A percentile compares a stretch with the other conserved stretches of the same genome.
phyloP scores from a whole-genome alignment of 495 filamentous ascomycete genomes.

The Jackrogersella minutella region DNA sequence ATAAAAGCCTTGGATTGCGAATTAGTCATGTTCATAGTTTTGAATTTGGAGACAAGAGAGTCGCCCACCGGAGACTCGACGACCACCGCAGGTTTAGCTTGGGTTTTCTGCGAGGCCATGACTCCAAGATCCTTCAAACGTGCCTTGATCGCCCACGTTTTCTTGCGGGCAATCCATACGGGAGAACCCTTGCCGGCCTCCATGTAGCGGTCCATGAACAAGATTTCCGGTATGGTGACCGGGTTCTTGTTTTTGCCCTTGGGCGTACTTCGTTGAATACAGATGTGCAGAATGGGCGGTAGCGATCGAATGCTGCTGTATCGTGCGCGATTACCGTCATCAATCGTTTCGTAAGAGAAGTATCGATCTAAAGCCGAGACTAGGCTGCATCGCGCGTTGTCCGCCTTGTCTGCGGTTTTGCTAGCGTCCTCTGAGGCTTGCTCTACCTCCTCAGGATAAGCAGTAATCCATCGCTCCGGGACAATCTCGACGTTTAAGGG shows the following conservation, averaged over 20 bases:
- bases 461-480: constrained; percentile 51
- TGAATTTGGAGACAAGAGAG: background rate
- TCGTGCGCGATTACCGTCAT: constrained; percentile 67
- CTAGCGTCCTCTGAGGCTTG: background rate
- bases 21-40: background rate
- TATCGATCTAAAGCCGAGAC: constrained; percentile 84
- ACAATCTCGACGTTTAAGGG: constrained; percentile 46
- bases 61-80: background rate
- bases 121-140: constrained; percentile 63
- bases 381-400: constrained; percentile 63
- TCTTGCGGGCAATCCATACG: constrained; percentile 67
- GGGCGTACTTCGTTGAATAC: constrained; percentile 81
- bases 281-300: constrained; percentile 87
- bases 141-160: constrained; percentile 78
- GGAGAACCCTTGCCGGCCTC: constrained; percentile 65
- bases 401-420: constrained; percentile 25
- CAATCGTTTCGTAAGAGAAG: constrained; percentile 79
- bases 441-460: constrained; percentile 46
- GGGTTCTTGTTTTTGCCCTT: constrained; percentile 78
- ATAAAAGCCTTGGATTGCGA: background rate
- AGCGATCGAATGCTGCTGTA: constrained; percentile 78
- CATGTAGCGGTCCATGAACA: constrained; percentile 92
- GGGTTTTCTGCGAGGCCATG: constrained; percentile 2
- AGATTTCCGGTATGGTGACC: constrained; percentile 73
- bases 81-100: background rate